Evolutionary conservation across 176 grass and related monocot species (phyloP).

Genomic region (Puya raimondii): DNA sequence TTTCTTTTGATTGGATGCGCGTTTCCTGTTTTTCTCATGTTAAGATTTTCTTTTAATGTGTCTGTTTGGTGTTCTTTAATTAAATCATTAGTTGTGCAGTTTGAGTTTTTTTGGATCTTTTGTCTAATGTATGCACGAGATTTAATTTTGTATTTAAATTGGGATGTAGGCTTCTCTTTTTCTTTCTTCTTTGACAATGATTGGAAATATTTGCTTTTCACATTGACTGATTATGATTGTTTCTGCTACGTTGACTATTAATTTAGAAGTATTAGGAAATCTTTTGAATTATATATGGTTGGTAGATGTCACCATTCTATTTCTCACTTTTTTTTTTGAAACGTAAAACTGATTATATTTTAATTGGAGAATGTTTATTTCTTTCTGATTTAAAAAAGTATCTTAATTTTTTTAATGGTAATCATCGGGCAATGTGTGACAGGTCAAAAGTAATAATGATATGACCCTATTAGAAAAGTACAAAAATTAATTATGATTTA

Average conservation of each 20-base stretch:
- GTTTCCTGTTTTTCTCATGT: no score
- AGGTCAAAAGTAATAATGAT: background rate
- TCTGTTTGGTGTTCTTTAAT: background rate
- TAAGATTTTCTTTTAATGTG: no score
- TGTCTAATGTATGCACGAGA: no score
- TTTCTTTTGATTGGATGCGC: background rate
- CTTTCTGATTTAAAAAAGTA: no score
- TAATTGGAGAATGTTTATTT: background rate
- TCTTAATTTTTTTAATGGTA: background rate
- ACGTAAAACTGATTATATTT: background rate
- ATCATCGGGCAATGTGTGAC: background rate
- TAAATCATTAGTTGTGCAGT: background rate
- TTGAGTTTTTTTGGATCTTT: no score
- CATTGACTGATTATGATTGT: background rate
- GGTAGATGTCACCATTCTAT: background rate
- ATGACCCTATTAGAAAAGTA: background rate
- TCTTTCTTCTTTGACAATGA: background rate
- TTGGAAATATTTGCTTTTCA: no score
- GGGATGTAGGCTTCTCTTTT: background rate
- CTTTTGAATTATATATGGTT: background rate
- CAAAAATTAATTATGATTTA: background rate
- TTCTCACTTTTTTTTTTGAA: background rate
- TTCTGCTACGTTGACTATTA: background rate
- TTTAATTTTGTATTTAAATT: background rate
- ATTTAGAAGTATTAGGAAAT: background rate